Percentiles rank a stretch among this genome's conserved stretches.
These are phyloP conservation scores for Alnus glutinosa DNA, from an alignment of 306 rosid genomes.

Conservation along the genomic window DNA sequence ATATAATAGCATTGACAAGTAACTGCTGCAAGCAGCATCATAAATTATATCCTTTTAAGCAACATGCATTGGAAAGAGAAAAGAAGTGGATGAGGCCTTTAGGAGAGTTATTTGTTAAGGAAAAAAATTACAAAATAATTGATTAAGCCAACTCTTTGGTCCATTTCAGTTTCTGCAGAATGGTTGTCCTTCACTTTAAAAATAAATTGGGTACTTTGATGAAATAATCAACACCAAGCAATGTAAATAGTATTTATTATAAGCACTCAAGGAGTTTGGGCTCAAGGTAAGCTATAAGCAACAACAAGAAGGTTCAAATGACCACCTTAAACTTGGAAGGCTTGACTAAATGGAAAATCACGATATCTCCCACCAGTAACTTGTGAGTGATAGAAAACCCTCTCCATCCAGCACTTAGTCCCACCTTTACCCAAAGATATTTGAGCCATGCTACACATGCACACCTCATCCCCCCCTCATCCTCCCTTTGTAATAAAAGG, in stretches of 20 bases:
- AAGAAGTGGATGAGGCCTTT: background rate
- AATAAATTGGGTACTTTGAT: too few relatives aligned
- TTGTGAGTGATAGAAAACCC: slow-evolving; percentile 42
- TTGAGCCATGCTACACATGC: too few relatives aligned
- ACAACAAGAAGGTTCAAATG: slow-evolving; percentile 10
- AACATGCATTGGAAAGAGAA: background rate
- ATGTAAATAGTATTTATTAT: too few relatives aligned
- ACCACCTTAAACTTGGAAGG: slow-evolving; percentile 50
- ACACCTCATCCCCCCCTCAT: too few relatives aligned
- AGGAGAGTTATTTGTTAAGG: background rate
- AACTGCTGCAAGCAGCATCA: background rate
- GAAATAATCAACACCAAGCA: too few relatives aligned
- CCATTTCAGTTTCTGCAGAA: too few relatives aligned
- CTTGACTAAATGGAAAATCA: slow-evolving; percentile 38
- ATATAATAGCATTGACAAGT: too few relatives aligned
- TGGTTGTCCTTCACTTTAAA: too few relatives aligned
- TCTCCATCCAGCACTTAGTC: slow-evolving; percentile 62
- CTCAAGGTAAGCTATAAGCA: background rate
- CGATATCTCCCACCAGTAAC: background rate
- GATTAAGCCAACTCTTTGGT: background rate
- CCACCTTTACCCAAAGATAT: slow-evolving; percentile 21
- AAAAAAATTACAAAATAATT: background rate
- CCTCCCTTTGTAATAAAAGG: too few relatives aligned
- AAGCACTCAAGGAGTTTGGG: background rate
- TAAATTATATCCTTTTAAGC: background rate